Evolutionary conservation across 108 stramenopile species (phyloP).

Genomic region (Cyclotella sp.): DNA sequence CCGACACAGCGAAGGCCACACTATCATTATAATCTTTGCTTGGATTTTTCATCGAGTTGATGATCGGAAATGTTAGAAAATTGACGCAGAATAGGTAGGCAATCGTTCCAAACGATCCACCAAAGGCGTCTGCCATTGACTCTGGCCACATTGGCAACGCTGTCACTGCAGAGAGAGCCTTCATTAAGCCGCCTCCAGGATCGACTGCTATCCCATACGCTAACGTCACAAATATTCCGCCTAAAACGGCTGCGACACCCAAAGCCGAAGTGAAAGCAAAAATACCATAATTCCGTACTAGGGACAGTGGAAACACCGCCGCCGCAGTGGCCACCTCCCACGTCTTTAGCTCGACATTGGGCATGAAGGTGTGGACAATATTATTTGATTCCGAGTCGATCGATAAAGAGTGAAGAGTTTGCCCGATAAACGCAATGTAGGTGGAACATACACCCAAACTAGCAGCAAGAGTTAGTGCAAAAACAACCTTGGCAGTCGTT

Average conservation of each 20-base stretch:
- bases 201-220: conserved; percentile 55
- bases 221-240: conserved; percentile 47
- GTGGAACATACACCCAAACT: conserved; percentile 55
- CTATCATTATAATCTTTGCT: conserved; percentile 37
- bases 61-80: conserved; percentile 53
- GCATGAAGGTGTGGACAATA: conserved; percentile 24
- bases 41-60: conserved; percentile 50
- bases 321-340: conserved; percentile 45
- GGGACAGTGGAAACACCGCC: conserved; percentile 44
- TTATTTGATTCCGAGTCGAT: conserved; percentile 33
- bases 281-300: conserved; percentile 51
- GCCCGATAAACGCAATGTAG: conserved; percentile 53
- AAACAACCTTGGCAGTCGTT: conserved; percentile 33
- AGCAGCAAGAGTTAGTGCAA: conserved; percentile 46
- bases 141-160: conserved; percentile 48
- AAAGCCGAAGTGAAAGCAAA: conserved; percentile 60
- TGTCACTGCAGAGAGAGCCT: conserved; percentile 20
- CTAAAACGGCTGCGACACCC: conserved; percentile 52
- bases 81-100: conserved; percentile 57
- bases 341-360: conserved; percentile 27
- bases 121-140: conserved; percentile 42
- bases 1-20: conserved; percentile 47
- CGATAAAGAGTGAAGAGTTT: conserved; percentile 42
- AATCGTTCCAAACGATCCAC: conserved; percentile 56
- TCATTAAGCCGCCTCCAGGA: conserved; percentile 41